phyloP scores from a whole-genome alignment of 1,284 basidiomycete genomes.

The Austropuccinia psidii region DNA sequence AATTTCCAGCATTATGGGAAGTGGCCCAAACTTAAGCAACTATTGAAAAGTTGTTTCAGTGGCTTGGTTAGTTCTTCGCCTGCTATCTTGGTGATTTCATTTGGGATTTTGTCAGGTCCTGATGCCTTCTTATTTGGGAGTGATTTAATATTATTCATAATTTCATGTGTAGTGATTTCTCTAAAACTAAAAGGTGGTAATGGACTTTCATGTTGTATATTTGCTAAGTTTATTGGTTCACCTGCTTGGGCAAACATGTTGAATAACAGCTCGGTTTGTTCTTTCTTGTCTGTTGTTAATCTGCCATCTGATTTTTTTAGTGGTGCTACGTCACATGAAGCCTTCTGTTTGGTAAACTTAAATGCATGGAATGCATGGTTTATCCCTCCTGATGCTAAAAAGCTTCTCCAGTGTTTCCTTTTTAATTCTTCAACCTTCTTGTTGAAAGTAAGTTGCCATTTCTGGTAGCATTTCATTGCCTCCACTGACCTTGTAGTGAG shows the following conservation, averaged over 20 bases:
- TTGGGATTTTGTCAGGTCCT: background rate
- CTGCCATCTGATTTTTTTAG: background rate
- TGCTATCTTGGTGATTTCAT: background rate
- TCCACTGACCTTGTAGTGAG: background rate
- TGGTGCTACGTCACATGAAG: background rate
- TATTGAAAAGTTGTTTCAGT: background rate
- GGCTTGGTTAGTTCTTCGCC: no score
- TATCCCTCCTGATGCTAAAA: background rate
- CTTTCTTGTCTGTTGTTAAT: background rate
- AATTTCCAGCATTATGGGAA: slow-evolving; percentile 5
- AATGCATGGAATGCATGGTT: background rate
- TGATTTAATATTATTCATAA: background rate
- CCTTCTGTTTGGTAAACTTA: background rate
- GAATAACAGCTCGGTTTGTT: background rate
- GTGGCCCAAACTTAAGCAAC: background rate
- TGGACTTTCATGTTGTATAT: background rate
- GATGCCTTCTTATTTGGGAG: background rate
- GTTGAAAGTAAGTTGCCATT: background rate
- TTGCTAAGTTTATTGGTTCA: no score
- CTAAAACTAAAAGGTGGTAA: background rate
- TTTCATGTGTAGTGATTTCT: background rate
- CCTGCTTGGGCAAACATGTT: background rate
- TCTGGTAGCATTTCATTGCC: background rate
- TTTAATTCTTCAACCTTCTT: background rate
- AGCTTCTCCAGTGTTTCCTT: background rate